Evolutionary conservation across 768 basidiomycete species (phyloP).

Genomic region (Calocybe gangraenosa): DNA sequence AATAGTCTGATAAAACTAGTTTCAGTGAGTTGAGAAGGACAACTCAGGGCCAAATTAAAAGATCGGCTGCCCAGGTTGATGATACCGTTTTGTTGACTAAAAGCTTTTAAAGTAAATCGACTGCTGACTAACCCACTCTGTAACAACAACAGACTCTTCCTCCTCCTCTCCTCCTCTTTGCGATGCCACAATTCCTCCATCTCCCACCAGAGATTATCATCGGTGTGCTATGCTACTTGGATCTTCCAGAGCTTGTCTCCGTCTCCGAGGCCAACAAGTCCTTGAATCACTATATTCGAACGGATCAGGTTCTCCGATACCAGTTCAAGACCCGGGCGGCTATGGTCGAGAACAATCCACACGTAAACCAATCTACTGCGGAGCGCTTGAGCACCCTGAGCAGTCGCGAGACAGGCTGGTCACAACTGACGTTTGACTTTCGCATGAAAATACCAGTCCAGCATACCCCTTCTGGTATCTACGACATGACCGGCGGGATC

Average conservation of each 20-base stretch:
- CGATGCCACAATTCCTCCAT: conserved; percentile 15
- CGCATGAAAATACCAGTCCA: conserved; percentile 20
- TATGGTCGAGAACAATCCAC: conserved; percentile 26
- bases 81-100: too few species aligned
- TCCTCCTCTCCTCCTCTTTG: background rate
- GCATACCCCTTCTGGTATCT: conserved; percentile 31
- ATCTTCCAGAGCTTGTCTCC: conserved; percentile 19
- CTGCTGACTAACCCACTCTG: too few species aligned
- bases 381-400: conserved; percentile 24
- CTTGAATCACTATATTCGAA: conserved; percentile 22
- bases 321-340: conserved; percentile 21
- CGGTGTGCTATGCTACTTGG: conserved; percentile 24
- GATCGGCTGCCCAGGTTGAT: too few species aligned
- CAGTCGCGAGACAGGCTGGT: conserved; percentile 28
- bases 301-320: conserved; percentile 30
- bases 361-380: background rate
- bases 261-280: conserved; percentile 19
- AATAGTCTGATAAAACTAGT: too few species aligned
- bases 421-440: conserved; percentile 20
- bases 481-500: conserved; percentile 36
- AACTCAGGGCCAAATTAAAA: too few species aligned
- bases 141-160: too few species aligned
- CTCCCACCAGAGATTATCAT: conserved; percentile 29
- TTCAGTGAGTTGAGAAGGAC: too few species aligned
- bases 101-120: too few species aligned